Evolutionary conservation across 495 filamentous ascomycete genomes (phyloP).

Genomic region (Podospora pseudoanserina): DNA sequence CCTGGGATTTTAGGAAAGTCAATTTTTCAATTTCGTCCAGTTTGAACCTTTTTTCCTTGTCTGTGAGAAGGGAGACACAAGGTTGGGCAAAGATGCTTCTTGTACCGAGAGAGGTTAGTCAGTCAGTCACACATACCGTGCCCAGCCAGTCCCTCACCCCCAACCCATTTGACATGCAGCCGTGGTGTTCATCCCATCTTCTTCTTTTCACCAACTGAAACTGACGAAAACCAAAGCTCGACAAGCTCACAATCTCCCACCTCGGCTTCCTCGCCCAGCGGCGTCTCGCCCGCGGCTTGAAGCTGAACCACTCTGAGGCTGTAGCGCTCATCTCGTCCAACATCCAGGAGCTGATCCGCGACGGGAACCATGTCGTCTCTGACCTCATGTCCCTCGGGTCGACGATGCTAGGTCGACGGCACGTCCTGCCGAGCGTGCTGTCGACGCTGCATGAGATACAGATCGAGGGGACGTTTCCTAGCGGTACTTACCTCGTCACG

Average conservation of each 20-base stretch:
- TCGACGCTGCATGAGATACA: conserved; percentile 76
- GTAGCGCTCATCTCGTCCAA: conserved; percentile 87
- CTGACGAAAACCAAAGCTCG: conserved; percentile 56
- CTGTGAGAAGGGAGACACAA: not conserved
- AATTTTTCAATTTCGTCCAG: not conserved
- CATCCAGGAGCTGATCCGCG: conserved; percentile 94
- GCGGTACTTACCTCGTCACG: conserved; percentile 91
- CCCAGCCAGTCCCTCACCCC: too few relatives aligned
- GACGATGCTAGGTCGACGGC: conserved; percentile 89
- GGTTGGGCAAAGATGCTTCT: not conserved
- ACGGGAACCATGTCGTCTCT: conserved; percentile 88
- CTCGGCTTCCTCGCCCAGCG: conserved; percentile 84
- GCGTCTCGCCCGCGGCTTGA: conserved; percentile 82
- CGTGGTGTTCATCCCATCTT: not conserved
- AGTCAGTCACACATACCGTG: not conserved
- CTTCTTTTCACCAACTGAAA: not conserved
- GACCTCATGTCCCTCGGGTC: conserved; percentile 90
- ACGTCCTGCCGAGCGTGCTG: conserved; percentile 81
- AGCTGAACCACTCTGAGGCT: conserved; percentile 88
- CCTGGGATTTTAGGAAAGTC: not conserved
- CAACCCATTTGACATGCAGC: not conserved
- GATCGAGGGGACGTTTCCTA: conserved; percentile 90
- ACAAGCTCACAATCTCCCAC: conserved; percentile 94
- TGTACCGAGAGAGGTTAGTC: not conserved
- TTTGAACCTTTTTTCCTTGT: not conserved